Evolutionary conservation across 768 basidiomycete species (phyloP).

Genomic region (Pisolithus tinctorius): DNA sequence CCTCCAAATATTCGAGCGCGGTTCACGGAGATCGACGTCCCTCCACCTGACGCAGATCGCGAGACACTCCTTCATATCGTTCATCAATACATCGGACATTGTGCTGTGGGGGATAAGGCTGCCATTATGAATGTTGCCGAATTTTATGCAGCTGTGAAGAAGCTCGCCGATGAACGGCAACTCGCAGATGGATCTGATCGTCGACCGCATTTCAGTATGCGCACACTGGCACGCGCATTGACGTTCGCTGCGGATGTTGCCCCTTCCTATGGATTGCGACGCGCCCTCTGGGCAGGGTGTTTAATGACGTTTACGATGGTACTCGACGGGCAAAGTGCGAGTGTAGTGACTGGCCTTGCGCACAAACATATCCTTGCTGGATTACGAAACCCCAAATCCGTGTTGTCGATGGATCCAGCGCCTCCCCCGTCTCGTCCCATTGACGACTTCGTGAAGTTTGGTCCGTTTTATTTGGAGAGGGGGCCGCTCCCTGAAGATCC

Average conservation of each 20-base stretch:
- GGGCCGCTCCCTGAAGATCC: conserved; percentile 61
- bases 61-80: conserved; percentile 87
- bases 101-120: conserved; percentile 77
- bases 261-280: conserved; percentile 66
- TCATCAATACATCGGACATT: conserved; percentile 80
- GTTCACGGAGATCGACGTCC: conserved; percentile 94
- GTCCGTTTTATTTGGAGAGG: conserved; percentile 83
- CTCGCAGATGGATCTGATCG: conserved; percentile 93
- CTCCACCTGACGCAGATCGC: conserved; percentile 87
- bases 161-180: conserved; percentile 60
- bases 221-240: conserved; percentile 85
- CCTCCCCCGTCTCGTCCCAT: conserved; percentile 39
- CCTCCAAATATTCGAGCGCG: conserved; percentile 83
- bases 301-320: conserved; percentile 98
- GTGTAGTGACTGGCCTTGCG: conserved; percentile 59
- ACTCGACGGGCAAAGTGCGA: conserved; percentile 66
- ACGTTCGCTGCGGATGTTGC: conserved; percentile 85
- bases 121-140: conserved; percentile 89
- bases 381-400: conserved; percentile 71
- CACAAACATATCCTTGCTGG: conserved; percentile 73
- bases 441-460: conserved; percentile 72
- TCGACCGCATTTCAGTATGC: conserved; percentile 94
- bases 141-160: conserved; percentile 79
- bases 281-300: conserved; percentile 94
- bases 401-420: conserved; percentile 64